Percentiles rank a stretch among this genome's conserved stretches.
These are phyloP conservation scores for Ormosia semicastrata DNA, from an alignment of 306 rosid genomes.

Conservation along the genomic window DNA sequence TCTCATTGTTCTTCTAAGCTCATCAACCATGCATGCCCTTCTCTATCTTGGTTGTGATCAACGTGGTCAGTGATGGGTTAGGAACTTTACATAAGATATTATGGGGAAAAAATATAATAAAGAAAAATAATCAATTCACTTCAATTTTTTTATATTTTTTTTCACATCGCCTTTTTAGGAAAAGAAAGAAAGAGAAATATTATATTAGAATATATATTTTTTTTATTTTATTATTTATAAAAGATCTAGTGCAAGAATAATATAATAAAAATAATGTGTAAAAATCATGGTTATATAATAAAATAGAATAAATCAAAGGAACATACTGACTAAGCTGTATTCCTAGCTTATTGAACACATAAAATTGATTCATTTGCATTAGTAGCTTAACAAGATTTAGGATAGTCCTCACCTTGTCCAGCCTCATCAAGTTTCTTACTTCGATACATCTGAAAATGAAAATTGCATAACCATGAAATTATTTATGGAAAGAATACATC, in stretches of 20 bases:
- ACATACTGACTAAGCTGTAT: neutral
- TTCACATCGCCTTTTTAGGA: too few species aligned
- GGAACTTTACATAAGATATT: neutral
- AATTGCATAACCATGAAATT: neutral
- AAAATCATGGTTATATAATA: neutral
- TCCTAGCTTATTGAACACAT: neutral
- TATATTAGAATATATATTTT: too few species aligned
- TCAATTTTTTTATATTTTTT: too few species aligned
- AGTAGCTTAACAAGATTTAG: neutral
- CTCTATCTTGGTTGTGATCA: neutral
- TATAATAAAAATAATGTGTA: too few species aligned
- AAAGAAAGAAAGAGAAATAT: too few species aligned
- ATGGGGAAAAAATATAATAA: neutral
- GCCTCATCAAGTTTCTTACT: constrained; percentile 71
- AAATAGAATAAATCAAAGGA: neutral
- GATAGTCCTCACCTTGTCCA: constrained; percentile 56
- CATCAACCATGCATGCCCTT: neutral
- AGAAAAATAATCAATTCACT: too few species aligned
- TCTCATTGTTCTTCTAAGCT: neutral
- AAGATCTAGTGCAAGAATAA: too few species aligned
- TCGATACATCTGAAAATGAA: constrained; percentile 60
- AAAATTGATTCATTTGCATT: neutral
- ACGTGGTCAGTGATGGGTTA: neutral
- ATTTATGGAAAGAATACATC: neutral
- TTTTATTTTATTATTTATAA: too few species aligned